Evolutionary conservation across 2,329 filamentous ascomycete genomes (phyloP), one percentile per base, ranked within the genome.

Genomic region (Scytalidium lignicola): DNA sequence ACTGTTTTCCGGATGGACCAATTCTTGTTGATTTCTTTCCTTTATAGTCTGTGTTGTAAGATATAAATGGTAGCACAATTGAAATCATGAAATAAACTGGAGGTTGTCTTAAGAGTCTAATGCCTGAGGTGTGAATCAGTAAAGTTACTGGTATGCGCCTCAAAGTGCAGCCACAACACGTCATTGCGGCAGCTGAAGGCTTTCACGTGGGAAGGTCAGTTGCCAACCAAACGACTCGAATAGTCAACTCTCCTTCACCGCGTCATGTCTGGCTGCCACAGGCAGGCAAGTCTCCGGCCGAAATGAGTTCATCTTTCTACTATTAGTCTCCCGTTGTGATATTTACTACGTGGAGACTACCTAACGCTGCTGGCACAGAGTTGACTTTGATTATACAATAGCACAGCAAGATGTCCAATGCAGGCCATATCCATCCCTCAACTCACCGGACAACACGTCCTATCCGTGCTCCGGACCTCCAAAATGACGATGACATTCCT

Each of bases 401-500:
- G 17, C 12, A 39, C 17, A 15, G 17, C 44, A 17, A 6, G 9
- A 37, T n/a, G 26, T 46, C 29, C 12, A 37, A 20, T 39, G 15
- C 17, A 21, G 17, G 12, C 41, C 5, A 43, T 20, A 8, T 6
- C 18, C 18, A 19, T 12, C 18, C 9, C 41, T 23, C 41, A 21
- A 15, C 41, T 12, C 23, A 26, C 23, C 23, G 32, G 32, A 7
- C 32, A 8, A 13, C 32, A 26, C 41, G 9, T 23, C 41, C n/a
- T n/a, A 23, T 43, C 19, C 41, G n/a, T 37, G 12, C 12, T 13
- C 10, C 32, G 32, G 10, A 37, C 12, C 32, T 37, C 32, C 6
- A n/a, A 5, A 37, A 52, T 61, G 66, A 55, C 60, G 69, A 75
- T 47, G 73, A 70, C 47, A 74, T 79, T 20, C 85, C 86, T 15